Base-by-base conservation (phyloP, 2,329 filamentous ascomycete genomes). In the Harringtonia lauricola region DNA sequence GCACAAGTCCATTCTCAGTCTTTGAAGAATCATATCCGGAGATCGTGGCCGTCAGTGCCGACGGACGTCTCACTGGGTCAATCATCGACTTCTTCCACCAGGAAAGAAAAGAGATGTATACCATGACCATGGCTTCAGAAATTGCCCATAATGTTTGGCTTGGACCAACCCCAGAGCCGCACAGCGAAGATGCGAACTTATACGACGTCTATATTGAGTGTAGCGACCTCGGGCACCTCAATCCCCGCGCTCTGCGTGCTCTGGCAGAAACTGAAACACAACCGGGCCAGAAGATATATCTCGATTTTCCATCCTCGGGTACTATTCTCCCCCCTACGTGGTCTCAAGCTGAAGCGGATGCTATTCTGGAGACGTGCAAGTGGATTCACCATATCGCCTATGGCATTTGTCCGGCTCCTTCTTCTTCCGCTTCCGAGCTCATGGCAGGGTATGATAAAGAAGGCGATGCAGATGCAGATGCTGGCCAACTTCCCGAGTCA, bases 281-380 rank as follows among this genome's bases (percentile, higher is more conserved):
- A 13, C 62, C 64, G 7, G 55, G 54, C 30, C 59, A 55, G 8
- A 58, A 60, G 29, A 59, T 59, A 18, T 65, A 65, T 49, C 65
- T 94, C 42, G 84, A 94, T 51, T 96, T 96, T 49, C 90, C 90
- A 1, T 92, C 88, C 0, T 95, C 90, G 2, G 92, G 92, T n/a
- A 94, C 86, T 54, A 85, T 96, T 44, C 72, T 90, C 54, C 82
- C 86, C 3, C 84, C 88, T 2, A 85, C 83, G 0, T 94, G 84
- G 76, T 86, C 83, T 1, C 84, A 89, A 47, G 69, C 74, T 9
- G 90, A 95, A 61, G 78, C 86, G 1, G 87, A 95, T 56, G 84
- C 81, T 22, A 80, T 96, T 35, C 68, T 95, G 35, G 83, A 88
- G 45, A 90, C 83, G 8, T 90, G 89, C 64, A 83, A 81, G 55